A percentile compares a stretch with the other conserved stretches of the same genome.
These are phyloP conservation scores for Aurantiochytrium sp. DNA, from an alignment of 108 stramenopile species.

Conservation along the genomic window DNA sequence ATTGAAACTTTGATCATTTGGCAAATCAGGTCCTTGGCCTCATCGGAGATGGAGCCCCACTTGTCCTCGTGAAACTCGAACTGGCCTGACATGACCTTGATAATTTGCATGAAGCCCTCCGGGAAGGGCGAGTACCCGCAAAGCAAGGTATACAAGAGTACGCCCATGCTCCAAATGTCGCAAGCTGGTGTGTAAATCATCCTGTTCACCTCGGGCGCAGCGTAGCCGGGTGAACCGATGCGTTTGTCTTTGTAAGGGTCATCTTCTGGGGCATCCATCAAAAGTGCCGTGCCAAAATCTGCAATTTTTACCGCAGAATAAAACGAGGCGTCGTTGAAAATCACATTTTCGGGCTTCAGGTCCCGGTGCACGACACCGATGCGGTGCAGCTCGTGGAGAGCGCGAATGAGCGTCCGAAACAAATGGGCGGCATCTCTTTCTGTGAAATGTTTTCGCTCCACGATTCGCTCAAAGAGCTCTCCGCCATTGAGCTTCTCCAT, in stretches of 20 bases:
- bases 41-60: constrained; percentile 22
- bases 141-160: constrained; percentile 29
- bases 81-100: neutral
- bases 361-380: constrained; percentile 27
- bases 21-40: constrained; percentile 30
- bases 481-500: neutral
- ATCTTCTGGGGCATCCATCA: neutral
- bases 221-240: constrained; percentile 32
- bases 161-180: constrained; percentile 34
- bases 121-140: constrained; percentile 20
- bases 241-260: neutral
- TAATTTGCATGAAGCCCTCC: neutral
- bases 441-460: constrained; percentile 20
- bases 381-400: constrained; percentile 22
- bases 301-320: constrained; percentile 26
- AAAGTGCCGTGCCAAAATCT: constrained; percentile 32
- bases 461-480: constrained; percentile 33
- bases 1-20: constrained; percentile 5
- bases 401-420: constrained; percentile 13
- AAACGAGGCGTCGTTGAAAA: neutral
- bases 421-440: constrained; percentile 22
- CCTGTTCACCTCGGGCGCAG: constrained; percentile 21
- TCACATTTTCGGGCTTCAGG: constrained; percentile 36
- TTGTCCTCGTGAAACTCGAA: constrained; percentile 15
- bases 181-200: constrained; percentile 21